Base-by-base conservation (phyloP, 2,329 filamentous ascomycete species). In the Cordyceps tenuipes region DNA sequence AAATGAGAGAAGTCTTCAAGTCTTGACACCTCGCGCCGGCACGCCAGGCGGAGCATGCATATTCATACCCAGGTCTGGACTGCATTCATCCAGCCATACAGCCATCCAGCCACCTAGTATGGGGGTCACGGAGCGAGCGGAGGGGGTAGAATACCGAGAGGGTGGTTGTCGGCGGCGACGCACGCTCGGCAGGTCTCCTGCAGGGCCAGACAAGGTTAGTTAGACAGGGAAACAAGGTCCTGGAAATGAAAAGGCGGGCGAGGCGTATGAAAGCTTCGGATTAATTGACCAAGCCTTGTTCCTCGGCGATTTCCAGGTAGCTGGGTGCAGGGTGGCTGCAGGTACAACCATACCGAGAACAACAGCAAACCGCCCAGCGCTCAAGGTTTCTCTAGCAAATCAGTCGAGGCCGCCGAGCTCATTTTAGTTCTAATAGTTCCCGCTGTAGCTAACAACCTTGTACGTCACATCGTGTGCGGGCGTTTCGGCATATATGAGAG, bases 371-470 rank as follows among this genome's bases (percentile, higher is more conserved):
- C 34, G 3, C 34, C 55, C 17, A 29, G 8, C 19, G 8, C 9
- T 31, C 21, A 7, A n/a, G 8, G 44, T 36, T 43, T 43, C 39
- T 7, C 4, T 34, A 39, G 47, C 34, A 31, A 23, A 39, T 50
- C 55, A 50, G 21, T n/a, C 19, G 49, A 52, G 57, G 19, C 49
- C 39, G 49, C 19, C 41, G 26, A 47, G 57, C 57, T 46, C 49
- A 36, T 59, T n/a, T 26, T 29, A 53, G 49, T 36, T 41, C 49
- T 29, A 13, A 36, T 17, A 17, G 5, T 52, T n/a, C 48, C 57
- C 48, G 57, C 41, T 39, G n/a, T 39, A 59, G 48, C 57, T 59
- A 48, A 53, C 57, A 59, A 48, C 57, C 57, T 39, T 53, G 48
- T 19, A 29, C 46, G 57, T 59, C 53, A 59, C 57, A 59, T 59